phyloP scores from a whole-genome alignment of 2,329 filamentous ascomycete species.

The Gremmenia infestans region DNA sequence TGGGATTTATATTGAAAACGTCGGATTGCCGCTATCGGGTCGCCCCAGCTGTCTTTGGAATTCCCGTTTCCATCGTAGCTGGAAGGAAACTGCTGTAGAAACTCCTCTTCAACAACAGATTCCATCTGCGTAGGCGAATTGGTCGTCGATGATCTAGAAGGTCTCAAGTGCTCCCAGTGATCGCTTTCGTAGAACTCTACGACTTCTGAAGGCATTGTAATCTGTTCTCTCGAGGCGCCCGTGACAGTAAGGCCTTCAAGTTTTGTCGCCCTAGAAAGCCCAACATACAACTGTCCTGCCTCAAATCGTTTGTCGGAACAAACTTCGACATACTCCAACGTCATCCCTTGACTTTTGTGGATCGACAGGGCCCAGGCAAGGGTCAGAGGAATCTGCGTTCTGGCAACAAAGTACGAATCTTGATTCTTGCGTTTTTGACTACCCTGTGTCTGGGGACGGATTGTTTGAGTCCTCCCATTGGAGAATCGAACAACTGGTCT shows the following conservation, averaged over 20 bases:
- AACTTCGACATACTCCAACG: slow-evolving; percentile 35
- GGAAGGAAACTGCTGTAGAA: no score
- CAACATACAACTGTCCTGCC: slow-evolving; percentile 26
- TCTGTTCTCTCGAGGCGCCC: slow-evolving; percentile 14
- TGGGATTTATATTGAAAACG: no score
- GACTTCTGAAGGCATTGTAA: slow-evolving; percentile 20
- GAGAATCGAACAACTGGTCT: slow-evolving; percentile 20
- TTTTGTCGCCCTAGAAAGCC: slow-evolving; percentile 21
- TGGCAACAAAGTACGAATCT: slow-evolving; percentile 16
- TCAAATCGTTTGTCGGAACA: slow-evolving; percentile 25
- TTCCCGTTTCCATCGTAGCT: no score
- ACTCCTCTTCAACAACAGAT: no score
- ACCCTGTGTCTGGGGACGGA: slow-evolving; percentile 9
- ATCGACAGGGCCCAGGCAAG: slow-evolving; percentile 94
- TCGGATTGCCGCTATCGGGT: no score
- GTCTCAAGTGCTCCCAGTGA: slow-evolving; percentile 19
- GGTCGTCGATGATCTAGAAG: neutral
- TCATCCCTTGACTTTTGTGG: slow-evolving; percentile 94
- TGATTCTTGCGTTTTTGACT: slow-evolving; percentile 7
- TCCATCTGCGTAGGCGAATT: no score
- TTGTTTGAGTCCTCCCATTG: slow-evolving; percentile 9
- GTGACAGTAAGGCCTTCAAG: slow-evolving; percentile 26
- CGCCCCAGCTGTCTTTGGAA: no score
- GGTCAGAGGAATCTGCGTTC: slow-evolving; percentile 65
- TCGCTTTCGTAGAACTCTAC: slow-evolving; percentile 23